Percentiles rank a stretch among this genome's conserved stretches.
phyloP scores from a whole-genome alignment of 805 yeast genomes.

The Tetrapisispora pingtungensis region DNA sequence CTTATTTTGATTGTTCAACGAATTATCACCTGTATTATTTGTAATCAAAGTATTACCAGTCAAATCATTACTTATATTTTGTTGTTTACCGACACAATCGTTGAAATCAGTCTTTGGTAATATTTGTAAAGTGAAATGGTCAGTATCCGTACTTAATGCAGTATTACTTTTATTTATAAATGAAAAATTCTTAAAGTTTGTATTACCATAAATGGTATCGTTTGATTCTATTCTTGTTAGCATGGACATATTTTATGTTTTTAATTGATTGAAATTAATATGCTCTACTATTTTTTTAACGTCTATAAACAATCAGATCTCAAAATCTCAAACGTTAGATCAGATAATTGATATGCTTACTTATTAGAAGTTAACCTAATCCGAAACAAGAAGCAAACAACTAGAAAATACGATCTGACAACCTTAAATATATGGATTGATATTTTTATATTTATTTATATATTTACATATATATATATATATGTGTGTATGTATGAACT shows the following conservation, averaged over 20 bases:
- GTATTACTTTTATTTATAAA: background rate
- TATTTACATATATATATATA: too few relatives aligned
- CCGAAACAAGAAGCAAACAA: too few relatives aligned
- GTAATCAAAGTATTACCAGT: constrained; percentile 26
- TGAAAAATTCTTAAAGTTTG: background rate
- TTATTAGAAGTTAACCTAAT: too few relatives aligned
- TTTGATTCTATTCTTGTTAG: constrained; percentile 1
- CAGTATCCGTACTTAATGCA: background rate
- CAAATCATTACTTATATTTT: constrained; percentile 15
- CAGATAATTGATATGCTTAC: too few relatives aligned
- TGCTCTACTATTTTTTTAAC: too few relatives aligned
- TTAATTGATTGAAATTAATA: background rate
- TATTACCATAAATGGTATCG: background rate
- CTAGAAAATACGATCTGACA: too few relatives aligned
- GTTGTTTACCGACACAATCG: background rate
- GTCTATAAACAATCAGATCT: too few relatives aligned
- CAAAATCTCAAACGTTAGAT: too few relatives aligned
- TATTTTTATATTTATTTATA: too few relatives aligned
- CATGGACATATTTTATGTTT: background rate
- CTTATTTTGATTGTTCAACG: background rate
- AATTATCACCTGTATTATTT: constrained; percentile 3
- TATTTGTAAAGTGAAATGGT: constrained; percentile 4
- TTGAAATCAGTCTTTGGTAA: constrained; percentile 1
- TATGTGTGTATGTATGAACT: too few relatives aligned
- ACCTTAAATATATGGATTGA: too few relatives aligned